Conservation (phyloP, 495 filamentous ascomycete species). For the Tuber umbilicatum region DNA sequence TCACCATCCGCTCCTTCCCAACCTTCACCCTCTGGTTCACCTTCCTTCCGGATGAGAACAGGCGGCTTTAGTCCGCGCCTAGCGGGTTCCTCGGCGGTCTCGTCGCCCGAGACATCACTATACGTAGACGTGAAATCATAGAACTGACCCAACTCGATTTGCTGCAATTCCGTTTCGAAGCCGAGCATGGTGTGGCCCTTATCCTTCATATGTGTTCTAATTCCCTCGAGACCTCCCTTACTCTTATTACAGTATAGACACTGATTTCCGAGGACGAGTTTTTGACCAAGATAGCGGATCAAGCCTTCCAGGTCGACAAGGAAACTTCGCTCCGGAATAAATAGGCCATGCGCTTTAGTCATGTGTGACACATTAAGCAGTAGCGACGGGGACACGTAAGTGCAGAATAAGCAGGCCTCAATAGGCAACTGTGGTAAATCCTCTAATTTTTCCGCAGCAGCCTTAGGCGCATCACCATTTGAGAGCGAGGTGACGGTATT, state of each 20-base stretch:
- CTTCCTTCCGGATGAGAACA: constrained; percentile 49
- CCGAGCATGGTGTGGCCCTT: constrained; percentile 94
- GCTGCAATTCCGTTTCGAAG: constrained; percentile 80
- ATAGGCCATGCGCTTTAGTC: constrained; percentile 88
- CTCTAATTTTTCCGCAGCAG: constrained; percentile 31
- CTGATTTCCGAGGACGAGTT: constrained; percentile 67
- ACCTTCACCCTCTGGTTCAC: constrained; percentile 43
- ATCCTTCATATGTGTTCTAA: constrained; percentile 94
- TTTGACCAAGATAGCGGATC: constrained; percentile 65
- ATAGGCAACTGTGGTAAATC: constrained; percentile 47
- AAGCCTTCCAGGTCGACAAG: constrained; percentile 75
- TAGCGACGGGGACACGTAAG: constrained; percentile 64
- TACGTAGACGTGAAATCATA: constrained; percentile 97
- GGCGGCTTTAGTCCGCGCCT: constrained; percentile 56
- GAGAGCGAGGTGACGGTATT: constrained; percentile 9
- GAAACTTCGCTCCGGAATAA: constrained; percentile 81
- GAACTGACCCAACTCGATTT: constrained; percentile 92
- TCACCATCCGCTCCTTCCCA: constrained; percentile 45
- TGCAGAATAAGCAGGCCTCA: constrained; percentile 83
- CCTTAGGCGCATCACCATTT: constrained; percentile 12
- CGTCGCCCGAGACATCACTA: constrained; percentile 61
- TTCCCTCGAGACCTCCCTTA: constrained; percentile 63
- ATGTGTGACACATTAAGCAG: constrained; percentile 76
- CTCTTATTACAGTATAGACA: constrained; percentile 79
- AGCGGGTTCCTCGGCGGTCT: constrained; percentile 45